Evolutionary conservation across 768 basidiomycete genomes (phyloP), one percentile per base, ranked within the genome.

Genomic region (Pholiota molesta): DNA sequence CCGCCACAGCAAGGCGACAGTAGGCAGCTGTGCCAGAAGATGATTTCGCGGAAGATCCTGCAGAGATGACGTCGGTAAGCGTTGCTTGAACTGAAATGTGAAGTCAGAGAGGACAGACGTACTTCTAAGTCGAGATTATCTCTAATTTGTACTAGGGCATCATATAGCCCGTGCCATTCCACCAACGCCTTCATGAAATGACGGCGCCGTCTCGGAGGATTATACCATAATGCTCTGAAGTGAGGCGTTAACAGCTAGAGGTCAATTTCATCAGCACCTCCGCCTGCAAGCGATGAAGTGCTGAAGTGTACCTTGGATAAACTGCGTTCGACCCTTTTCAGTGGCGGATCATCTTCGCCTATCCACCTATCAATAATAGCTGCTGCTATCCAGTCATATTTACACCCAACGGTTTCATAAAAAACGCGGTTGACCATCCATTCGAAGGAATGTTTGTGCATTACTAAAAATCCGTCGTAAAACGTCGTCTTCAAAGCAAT

Each of bases 401-500:
- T 73, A n/a, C 85, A 62, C 1, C 86, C 87, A 7, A 88, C 74
- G 0, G 81, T 85, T 68, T 92, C 91, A 53, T 69, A 69, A 69
- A 90, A 90, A 67, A 91, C 88, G 31, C 78, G 82, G 47, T 90
- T 84, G 1, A 87, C 75, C 53, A 90, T 66, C 82, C 89, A 87
- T 45, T 75, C 72, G 55, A 80, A 77, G 0, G 77, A 75, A 69
- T 82, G 81, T 66, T 77, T 77, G 67, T 81, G 79, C 23, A 91
- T 68, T 23, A 91, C 75, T 19, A 82, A 68, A 40, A 84, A 66
- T 14, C 84, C 84, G 62, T 88, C 85, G 63, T 81, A 87, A 62
- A 88, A 86, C 9, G 78, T 77, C 5, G 84, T 81, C 89, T 90
- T 52, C 8, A 45, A 63, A 40, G 60, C 57, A 29, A 16, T 13